Evolutionary conservation across 2,329 filamentous ascomycete species (phyloP), one percentile per base, ranked within the genome.

Genomic region (Botrytis fragariae): DNA sequence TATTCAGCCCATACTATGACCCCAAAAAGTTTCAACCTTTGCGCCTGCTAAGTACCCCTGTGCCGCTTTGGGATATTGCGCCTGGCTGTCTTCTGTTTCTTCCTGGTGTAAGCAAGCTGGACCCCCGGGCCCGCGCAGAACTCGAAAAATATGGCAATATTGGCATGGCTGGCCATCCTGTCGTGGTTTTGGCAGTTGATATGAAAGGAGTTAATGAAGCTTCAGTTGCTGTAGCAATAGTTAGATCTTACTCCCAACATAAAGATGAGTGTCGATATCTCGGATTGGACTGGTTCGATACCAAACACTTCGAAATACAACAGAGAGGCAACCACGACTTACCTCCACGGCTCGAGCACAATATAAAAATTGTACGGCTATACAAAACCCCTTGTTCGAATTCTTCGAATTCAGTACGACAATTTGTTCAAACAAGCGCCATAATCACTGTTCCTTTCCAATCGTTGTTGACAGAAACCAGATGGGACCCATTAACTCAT

Each of bases 61-160:
- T 68, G 37, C 71, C 71, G n/a, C 54, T 72, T 16, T 72, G 71
- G 71, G 71, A 72, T 12, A 68, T 72, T 29, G 71, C 71, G n/a
- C 61, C 48, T 37, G 71, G 71, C 8, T 72, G 62, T 10, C 18
- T 72, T 7, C 16, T 72, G 3, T 68, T 54, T n/a, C 22, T 72
- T 42, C 51, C 62, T 22, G 7, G 20, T 44, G n/a, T 5, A 57
- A 3, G 3, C 3, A 29, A 25, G 12, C n/a, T 68, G 9, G 25
- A 48, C 7, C 35, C 45, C 8, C 3, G 0, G 6, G 14, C 16
- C 18, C 9, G 10, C 10, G 5, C 10, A 39, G 25, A 54, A n/a
- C 7, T 68, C 16, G 1, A 14, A 29, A 54, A 32, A 42, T 42
- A 68, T 68, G 45, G 48, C 8, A 9, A 39, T 16, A 4, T 22